These are phyloP conservation scores for Stentor coeruleus DNA, from an alignment of 73 alveolate genomes.

Conservation along the genomic window DNA sequence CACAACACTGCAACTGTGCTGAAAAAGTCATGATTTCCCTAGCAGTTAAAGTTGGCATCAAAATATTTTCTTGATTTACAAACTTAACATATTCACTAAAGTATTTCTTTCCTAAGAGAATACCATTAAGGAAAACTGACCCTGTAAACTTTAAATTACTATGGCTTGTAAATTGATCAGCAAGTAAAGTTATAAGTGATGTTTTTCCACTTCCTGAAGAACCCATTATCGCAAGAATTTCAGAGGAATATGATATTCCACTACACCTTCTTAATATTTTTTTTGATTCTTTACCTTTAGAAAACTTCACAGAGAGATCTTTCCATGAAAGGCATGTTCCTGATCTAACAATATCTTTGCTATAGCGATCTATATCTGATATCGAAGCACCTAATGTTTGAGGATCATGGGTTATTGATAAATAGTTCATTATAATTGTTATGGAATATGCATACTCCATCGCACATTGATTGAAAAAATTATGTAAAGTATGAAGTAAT, in stretches of 20 bases:
- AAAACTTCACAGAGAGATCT: background rate
- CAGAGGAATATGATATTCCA: slow-evolving; percentile 42
- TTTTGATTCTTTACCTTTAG: background rate
- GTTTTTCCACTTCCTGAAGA: slow-evolving; percentile 56
- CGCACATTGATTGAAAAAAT: too few species aligned
- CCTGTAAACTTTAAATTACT: background rate
- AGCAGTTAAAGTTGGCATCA: slow-evolving; percentile 27
- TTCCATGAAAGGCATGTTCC: too few species aligned
- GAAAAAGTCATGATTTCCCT: slow-evolving; percentile 34
- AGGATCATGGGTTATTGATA: too few species aligned
- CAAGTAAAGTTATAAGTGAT: slow-evolving; percentile 30
- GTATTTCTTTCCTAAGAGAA: background rate
- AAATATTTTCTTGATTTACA: slow-evolving; percentile 32
- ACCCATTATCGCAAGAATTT: slow-evolving; percentile 38
- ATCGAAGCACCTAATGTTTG: too few species aligned
- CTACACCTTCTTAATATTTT: background rate
- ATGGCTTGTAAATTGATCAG: slow-evolving; percentile 21
- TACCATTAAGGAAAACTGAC: background rate
- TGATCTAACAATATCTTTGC: too few species aligned
- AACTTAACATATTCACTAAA: slow-evolving; percentile 29
- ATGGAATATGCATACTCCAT: too few species aligned
- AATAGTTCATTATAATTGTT: too few species aligned
- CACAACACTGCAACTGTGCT: slow-evolving; percentile 25
- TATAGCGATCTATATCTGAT: too few species aligned
- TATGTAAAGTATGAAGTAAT: too few species aligned